Evolutionary conservation across 1,139 yeast genomes (phyloP).

Genomic region (Pichia sp.): DNA sequence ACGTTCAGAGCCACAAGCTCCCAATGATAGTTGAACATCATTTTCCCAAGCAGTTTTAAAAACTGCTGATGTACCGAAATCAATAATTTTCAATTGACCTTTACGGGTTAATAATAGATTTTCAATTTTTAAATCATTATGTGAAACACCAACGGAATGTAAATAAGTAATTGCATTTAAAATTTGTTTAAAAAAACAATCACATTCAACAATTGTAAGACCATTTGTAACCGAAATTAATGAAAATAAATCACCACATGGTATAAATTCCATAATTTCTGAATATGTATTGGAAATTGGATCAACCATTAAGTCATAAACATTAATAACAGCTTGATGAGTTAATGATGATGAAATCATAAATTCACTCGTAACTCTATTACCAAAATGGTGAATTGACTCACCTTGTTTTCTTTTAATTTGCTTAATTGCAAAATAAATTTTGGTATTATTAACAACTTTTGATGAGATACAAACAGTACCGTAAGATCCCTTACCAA

Average conservation of each 20-base stretch:
- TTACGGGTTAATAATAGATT: slow-evolving; percentile 47
- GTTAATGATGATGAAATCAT: slow-evolving; percentile 65
- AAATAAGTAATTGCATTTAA: slow-evolving; percentile 58
- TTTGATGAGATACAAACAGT: slow-evolving; percentile 50
- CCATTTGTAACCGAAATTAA: slow-evolving; percentile 33
- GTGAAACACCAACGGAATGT: slow-evolving; percentile 72
- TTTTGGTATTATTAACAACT: slow-evolving; percentile 30
- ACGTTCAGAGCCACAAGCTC: slow-evolving; percentile 72
- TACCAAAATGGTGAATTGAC: slow-evolving; percentile 51
- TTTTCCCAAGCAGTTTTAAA: slow-evolving; percentile 67
- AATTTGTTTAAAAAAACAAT: slow-evolving; percentile 65
- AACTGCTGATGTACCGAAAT: slow-evolving; percentile 75
- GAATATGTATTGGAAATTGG: slow-evolving; percentile 48
- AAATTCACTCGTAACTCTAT: slow-evolving; percentile 70
- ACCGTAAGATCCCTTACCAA: slow-evolving; percentile 70
- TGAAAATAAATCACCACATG: slow-evolving; percentile 65
- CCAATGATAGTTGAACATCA: slow-evolving; percentile 43
- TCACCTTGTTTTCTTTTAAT: slow-evolving; percentile 48
- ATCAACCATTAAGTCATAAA: slow-evolving; percentile 61
- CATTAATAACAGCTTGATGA: slow-evolving; percentile 62
- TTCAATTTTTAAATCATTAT: slow-evolving; percentile 68
- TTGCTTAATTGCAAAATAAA: slow-evolving; percentile 65
- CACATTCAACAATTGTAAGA: slow-evolving; percentile 52
- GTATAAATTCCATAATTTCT: slow-evolving; percentile 74
- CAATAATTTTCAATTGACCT: slow-evolving; percentile 54